Evolutionary conservation across 768 basidiomycete species (phyloP), one percentile per base, ranked within the genome.

Genomic region (Heimioporus sp.): DNA sequence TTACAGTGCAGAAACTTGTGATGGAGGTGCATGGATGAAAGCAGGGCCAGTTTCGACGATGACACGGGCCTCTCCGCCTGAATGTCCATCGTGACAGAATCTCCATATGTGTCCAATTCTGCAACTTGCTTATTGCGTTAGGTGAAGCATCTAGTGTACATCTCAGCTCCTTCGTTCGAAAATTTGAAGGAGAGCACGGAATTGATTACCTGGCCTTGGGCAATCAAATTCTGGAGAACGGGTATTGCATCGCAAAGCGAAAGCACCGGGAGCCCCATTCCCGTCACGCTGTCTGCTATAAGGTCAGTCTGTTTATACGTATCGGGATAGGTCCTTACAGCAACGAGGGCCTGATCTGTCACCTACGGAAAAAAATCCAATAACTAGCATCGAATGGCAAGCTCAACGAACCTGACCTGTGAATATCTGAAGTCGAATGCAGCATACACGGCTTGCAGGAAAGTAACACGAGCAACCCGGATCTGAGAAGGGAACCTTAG

Each of bases 171-270:
- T 8, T 56, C 48, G 9, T 61, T 36, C 3, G 76, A 63, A 21
- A 81, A 63, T 60, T 77, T 78, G 64, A 82, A 76, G 16, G 74
- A 70, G 56, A 81, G 80, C 45, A 69, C 63, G 20, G 72, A 49
- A 15, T 67, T 49, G n/a, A 65, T 56, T 1, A 69, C 62, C 48
- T 61, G 42, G 10, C 65, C 65, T 50, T 80, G 66, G 3, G 57
- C 43, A 24, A 77, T 56, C 12, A 80, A 72, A 11, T 71, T 73
- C 40, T 75, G 69, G 54, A 77, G 74, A 30, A 76, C 54, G 0
- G 75, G 72, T 24, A 56, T 61, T 4, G 64, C 55, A 21, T 59
- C 52, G 48, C 68, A 76, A 6, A 49, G 62, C 2, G 74, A 71
- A 45, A 76, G 64, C 32, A 69, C 47, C 17, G 62, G 63, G 66